Percentiles rank a stretch among this genome's conserved stretches.
These are phyloP conservation scores for Plenodomus biglobosus DNA, from an alignment of 2,329 filamentous ascomycete species.

Conservation along the genomic window DNA sequence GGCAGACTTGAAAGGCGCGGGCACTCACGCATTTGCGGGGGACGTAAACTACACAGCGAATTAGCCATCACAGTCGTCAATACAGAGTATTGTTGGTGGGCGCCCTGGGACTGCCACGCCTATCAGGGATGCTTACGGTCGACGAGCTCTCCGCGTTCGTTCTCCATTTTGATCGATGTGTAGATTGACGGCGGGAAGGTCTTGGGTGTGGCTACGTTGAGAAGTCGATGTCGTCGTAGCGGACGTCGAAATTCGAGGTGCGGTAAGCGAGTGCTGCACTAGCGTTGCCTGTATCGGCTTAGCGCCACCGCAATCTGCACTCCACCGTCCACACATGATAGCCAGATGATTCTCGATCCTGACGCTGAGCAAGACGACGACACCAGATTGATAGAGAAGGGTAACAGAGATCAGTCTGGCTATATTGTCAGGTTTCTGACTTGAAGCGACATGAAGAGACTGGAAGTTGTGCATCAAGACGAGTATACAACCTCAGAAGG, in stretches of 20 bases:
- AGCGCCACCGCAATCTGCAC: too few relatives aligned
- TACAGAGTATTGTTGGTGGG: conserved; percentile 63
- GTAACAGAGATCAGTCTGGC: too few relatives aligned
- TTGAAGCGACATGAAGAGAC: too few relatives aligned
- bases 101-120: background rate
- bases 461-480: too few relatives aligned
- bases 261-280: background rate
- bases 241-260: background rate
- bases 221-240: conserved; percentile 30
- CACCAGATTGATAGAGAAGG: too few relatives aligned
- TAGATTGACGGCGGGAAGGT: conserved; percentile 28
- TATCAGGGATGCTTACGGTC: conserved; percentile 57
- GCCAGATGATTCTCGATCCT: too few relatives aligned
- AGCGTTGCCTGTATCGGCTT: background rate
- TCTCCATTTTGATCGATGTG: conserved; percentile 78
- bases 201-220: conserved; percentile 29
- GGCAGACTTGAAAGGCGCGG: conserved; percentile 6
- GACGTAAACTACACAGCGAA: conserved; percentile 30
- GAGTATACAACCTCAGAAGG: too few relatives aligned
- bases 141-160: conserved; percentile 99
- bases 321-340: too few relatives aligned
- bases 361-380: too few relatives aligned
- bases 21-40: conserved; percentile 48
- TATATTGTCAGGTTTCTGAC: too few relatives aligned
- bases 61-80: conserved; percentile 15